These are phyloP conservation scores for Alternaria solani DNA, from an alignment of 2,329 filamentous ascomycete genomes.

Conservation along the genomic window DNA sequence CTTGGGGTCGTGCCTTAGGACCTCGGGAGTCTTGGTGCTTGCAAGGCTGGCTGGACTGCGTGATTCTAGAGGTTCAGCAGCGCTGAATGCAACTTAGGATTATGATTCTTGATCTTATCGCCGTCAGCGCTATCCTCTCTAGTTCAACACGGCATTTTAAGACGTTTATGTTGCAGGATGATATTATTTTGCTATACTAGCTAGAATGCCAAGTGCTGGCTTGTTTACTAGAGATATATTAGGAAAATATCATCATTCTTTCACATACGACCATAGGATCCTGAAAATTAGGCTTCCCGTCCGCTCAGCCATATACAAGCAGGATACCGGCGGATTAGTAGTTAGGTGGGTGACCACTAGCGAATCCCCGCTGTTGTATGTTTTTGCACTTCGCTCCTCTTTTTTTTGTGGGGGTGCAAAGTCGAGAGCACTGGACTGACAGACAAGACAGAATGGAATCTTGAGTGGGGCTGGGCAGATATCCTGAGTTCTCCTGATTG, in stretches of 20 bases:
- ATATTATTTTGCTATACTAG: background rate
- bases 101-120: slow-evolving; percentile 10
- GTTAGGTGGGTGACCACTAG: too few species aligned
- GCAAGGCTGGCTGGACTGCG: slow-evolving; percentile 11
- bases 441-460: background rate
- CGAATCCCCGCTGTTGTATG: too few species aligned
- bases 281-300: too few species aligned
- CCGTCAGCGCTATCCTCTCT: slow-evolving; percentile 8
- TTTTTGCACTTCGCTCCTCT: background rate
- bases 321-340: too few species aligned
- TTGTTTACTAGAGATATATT: too few species aligned
- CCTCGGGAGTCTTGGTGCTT: slow-evolving; percentile 8
- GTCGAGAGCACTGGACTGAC: background rate
- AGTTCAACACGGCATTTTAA: background rate
- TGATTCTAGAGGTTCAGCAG: slow-evolving; percentile 12
- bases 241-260: too few species aligned
- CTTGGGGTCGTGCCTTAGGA: slow-evolving; percentile 12
- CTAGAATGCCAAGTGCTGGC: too few species aligned
- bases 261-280: too few species aligned
- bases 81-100: slow-evolving; percentile 11
- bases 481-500: background rate
- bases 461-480: background rate
- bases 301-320: too few species aligned
- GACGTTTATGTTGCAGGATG: background rate
- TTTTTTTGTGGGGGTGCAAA: background rate